phyloP scores from a whole-genome alignment of 345 rosid genomes.

The Eucalyptus erythrocorys region DNA sequence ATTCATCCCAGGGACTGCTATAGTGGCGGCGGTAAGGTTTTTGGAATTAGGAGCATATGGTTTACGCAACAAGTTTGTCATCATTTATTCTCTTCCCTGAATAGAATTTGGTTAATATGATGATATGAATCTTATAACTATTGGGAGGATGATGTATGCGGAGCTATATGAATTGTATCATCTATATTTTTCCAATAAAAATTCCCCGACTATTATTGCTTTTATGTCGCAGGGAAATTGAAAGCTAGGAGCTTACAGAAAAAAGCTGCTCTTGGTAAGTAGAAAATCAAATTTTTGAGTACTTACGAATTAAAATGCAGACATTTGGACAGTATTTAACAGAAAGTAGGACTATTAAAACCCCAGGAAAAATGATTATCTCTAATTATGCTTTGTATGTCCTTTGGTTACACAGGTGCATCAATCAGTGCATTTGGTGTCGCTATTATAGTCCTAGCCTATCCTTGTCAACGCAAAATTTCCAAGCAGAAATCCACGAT shows the following conservation, averaged over 20 bases:
- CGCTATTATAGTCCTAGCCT: not conserved
- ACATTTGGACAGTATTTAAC: not conserved
- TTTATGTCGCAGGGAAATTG: not conserved
- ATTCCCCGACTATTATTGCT: too few relatives aligned
- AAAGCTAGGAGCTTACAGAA: not conserved
- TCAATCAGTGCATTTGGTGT: not conserved
- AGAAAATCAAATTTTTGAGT: too few relatives aligned
- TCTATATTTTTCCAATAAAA: too few relatives aligned
- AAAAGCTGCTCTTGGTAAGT: not conserved
- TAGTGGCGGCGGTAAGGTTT: not conserved
- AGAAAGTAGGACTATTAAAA: not conserved
- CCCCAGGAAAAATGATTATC: not conserved
- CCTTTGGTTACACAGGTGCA: not conserved
- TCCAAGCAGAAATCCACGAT: not conserved
- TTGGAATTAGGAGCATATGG: too few relatives aligned
- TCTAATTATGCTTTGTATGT: not conserved
- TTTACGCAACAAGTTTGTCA: not conserved
- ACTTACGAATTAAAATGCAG: too few relatives aligned
- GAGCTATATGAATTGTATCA: not conserved
- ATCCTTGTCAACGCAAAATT: not conserved
- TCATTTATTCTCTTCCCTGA: not conserved
- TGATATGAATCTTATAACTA: not conserved
- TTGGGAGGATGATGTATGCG: not conserved
- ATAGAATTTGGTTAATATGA: accelerated
- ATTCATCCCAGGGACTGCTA: too few relatives aligned